Evolutionary conservation across 2,329 filamentous ascomycete genomes (phyloP), one percentile per base, ranked within the genome.

Genomic region (Colletotrichum cereale): DNA sequence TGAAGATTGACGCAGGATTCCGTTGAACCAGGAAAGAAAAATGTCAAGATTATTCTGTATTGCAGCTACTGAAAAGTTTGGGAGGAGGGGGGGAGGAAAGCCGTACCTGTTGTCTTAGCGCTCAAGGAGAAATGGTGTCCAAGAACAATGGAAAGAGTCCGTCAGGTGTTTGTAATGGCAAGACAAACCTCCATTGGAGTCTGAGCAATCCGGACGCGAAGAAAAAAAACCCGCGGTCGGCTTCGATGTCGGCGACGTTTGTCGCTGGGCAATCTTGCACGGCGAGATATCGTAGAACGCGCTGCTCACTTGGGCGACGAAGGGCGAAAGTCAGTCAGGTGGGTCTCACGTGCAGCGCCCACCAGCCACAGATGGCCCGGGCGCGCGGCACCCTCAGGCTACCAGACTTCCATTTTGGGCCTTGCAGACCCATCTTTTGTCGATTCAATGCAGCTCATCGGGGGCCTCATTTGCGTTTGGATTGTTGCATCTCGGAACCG

Each of bases 261-360:
- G 44, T 71, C 44, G 44, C 66, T 66, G 52, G 44, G 53, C 47
- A 66, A 63, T 63, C 12, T 53, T 47, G 29, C 42, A 38, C 38
- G 44, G 57, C 58, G 58, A 52, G 65, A 48, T 55, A 68, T 63
- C 44, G 40, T 18, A n/a, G n/a, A n/a, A n/a, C 68, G 68, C 66
- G 70, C 66, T 52, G 40, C 67, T 67, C 55, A 67, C n/a, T 64
- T 42, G 63, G 68, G 53, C 44, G 44, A 71, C 62, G 63, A 52
- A 52, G 62, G 63, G 62, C 55, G 65, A 61, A 53, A 74, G 57
- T 64, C 61, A 62, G 61, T 63, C 57, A 62, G 50, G 73, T 73
- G 73, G 73, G 73, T 73, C 73, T 74, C 73, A 74, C 73, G 71
- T 74, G 73, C 73, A 71, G 71, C n/a, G 7, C n/a, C 62, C 52